Conservation (phyloP, 169 alveolate genomes). For the Eimeria praecox region DNA sequence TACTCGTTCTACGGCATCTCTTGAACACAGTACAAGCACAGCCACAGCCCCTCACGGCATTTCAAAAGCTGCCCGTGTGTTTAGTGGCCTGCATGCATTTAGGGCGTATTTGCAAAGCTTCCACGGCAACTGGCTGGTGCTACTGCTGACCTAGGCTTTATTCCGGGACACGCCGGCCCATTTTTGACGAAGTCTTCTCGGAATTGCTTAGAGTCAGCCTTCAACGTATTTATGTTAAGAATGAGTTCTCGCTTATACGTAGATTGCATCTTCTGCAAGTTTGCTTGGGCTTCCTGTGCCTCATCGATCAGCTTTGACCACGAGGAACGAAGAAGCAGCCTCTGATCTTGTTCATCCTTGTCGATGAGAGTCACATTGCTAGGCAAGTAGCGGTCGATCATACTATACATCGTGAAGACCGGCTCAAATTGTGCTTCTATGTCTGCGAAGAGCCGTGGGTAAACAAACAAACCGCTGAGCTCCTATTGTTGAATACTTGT, state of each 20-base stretch:
- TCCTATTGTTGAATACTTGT: background rate
- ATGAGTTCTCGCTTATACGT: conserved; percentile 92
- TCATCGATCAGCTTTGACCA: conserved; percentile 93
- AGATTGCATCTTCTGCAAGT: conserved; percentile 90
- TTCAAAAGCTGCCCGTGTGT: background rate
- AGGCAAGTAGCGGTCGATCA: conserved; percentile 92
- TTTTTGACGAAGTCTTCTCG: conserved; percentile 95
- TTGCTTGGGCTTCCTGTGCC: conserved; percentile 93
- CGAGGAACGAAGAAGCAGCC: conserved; percentile 92
- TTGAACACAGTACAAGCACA: conserved; percentile 84
- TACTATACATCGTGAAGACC: conserved; percentile 94
- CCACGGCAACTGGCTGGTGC: background rate
- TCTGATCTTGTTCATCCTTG: conserved; percentile 95
- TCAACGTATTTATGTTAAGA: conserved; percentile 91
- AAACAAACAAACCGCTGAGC: background rate
- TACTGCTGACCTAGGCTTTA: conserved; percentile 89
- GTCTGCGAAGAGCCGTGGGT: conserved; percentile 89
- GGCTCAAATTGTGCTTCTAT: conserved; percentile 96
- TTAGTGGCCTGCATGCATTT: background rate
- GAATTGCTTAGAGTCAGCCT: conserved; percentile 92
- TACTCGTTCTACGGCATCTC: conserved; percentile 93
- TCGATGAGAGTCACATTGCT: conserved; percentile 88
- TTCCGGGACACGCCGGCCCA: conserved; percentile 96
- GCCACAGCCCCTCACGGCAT: conserved; percentile 83
- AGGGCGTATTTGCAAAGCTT: background rate